These are phyloP conservation scores for Monosporozyma aerobia DNA, from an alignment of 805 yeast species.

Conservation along the genomic window DNA sequence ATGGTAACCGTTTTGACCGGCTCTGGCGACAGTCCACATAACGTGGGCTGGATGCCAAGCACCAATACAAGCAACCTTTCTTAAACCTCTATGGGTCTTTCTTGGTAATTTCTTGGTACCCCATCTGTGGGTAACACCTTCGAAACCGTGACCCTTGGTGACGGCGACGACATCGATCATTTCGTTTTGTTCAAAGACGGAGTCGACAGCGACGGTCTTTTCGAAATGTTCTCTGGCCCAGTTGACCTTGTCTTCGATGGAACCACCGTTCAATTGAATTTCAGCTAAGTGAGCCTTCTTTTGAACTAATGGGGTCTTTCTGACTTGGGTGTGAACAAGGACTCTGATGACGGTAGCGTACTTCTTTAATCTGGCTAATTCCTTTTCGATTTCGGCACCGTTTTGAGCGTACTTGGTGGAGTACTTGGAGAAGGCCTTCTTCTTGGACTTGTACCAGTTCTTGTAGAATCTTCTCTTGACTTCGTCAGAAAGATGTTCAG, in stretches of 20 bases:
- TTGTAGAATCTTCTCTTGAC: conserved; percentile 99
- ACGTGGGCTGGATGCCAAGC: conserved; percentile 99
- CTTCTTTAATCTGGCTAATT: conserved; percentile 97
- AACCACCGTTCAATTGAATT: conserved; percentile 99
- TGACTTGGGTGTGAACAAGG: conserved; percentile 97
- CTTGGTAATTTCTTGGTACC: conserved; percentile 99
- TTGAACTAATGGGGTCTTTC: conserved; percentile 97
- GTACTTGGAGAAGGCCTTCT: conserved; percentile 99
- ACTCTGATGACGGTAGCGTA: conserved; percentile 98
- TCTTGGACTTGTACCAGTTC: conserved; percentile 99
- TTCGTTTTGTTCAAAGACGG: conserved; percentile 98
- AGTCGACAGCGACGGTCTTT: conserved; percentile 92
- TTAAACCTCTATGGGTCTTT: conserved; percentile 99
- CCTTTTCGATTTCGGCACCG: conserved; percentile 83
- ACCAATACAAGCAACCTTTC: conserved; percentile 99
- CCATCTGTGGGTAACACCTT: conserved; percentile 99
- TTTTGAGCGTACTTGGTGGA: conserved; percentile 94
- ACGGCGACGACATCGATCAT: conserved; percentile 97
- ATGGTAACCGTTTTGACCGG: conserved; percentile 99
- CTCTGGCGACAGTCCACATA: conserved; percentile 99
- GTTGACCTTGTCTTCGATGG: conserved; percentile 91
- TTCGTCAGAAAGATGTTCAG: conserved; percentile 99
- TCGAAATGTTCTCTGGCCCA: conserved; percentile 99
- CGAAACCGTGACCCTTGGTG: conserved; percentile 99
- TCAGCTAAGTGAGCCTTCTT: conserved; percentile 99